These are phyloP conservation scores for Suillus cothurnatus DNA, from an alignment of 768 basidiomycete species.

Conservation along the genomic window DNA sequence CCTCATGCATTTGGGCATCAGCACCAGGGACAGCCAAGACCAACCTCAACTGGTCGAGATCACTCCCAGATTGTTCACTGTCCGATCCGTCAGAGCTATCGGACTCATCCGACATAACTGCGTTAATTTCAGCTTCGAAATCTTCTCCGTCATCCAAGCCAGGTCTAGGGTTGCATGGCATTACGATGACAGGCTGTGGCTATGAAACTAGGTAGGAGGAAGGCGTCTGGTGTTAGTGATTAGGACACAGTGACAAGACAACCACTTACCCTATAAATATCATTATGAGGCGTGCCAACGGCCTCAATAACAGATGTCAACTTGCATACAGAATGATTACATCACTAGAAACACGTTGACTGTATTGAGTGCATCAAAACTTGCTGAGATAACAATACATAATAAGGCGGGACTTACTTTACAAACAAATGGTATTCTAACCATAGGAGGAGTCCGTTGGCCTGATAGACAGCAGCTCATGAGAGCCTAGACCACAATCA, in stretches of 20 bases:
- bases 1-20: neutral
- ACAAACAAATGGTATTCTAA: neutral
- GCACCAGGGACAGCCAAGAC: constrained; percentile 7
- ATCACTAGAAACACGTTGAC: neutral
- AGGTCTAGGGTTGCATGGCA: neutral
- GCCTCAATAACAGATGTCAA: constrained; percentile 1
- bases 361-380: neutral
- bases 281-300: neutral
- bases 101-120: too few species aligned
- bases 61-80: too few species aligned
- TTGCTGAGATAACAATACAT: too few species aligned
- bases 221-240: neutral
- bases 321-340: neutral
- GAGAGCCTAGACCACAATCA: too few species aligned
- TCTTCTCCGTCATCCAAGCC: neutral
- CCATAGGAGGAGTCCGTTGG: neutral
- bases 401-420: neutral
- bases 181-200: neutral
- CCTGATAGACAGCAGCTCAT: neutral
- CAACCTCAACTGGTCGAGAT: too few species aligned
- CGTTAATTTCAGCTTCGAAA: constrained; percentile 2
- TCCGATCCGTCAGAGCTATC: too few species aligned
- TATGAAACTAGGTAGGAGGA: neutral
- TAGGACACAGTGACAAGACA: neutral
- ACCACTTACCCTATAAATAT: neutral